Percentiles rank a stretch among this genome's conserved stretches.
Conservation (phyloP, 2,329 filamentous ascomycete species). For the Tolypocladium amazonense region DNA sequence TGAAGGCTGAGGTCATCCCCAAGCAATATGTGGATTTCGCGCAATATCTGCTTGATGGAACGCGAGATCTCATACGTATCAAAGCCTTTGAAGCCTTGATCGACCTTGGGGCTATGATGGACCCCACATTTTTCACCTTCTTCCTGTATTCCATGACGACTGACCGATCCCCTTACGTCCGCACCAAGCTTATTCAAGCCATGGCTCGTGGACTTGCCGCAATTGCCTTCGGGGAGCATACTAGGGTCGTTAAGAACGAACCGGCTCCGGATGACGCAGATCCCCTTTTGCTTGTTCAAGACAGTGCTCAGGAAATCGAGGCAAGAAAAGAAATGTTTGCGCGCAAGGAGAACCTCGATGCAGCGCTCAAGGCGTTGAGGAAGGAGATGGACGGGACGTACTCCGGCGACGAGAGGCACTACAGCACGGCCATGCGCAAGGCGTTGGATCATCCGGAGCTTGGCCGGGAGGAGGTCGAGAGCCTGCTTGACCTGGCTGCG, state of each 20-base stretch:
- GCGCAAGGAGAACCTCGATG: constrained; percentile 51
- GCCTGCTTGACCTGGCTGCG: constrained; percentile 30
- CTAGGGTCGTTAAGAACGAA: constrained; percentile 31
- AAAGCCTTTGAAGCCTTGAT: constrained; percentile 55
- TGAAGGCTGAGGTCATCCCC: constrained; percentile 53
- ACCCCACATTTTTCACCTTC: constrained; percentile 43
- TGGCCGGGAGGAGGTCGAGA: constrained; percentile 30
- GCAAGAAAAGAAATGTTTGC: constrained; percentile 53
- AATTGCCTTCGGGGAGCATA: constrained; percentile 52
- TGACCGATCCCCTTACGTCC: constrained; percentile 53
- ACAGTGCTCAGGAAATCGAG: constrained; percentile 38
- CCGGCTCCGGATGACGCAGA: constrained; percentile 24
- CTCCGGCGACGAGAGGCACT: constrained; percentile 23
- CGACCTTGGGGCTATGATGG: constrained; percentile 50
- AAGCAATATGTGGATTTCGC: constrained; percentile 44
- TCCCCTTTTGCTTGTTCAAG: constrained; percentile 29
- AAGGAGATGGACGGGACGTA: constrained; percentile 34
- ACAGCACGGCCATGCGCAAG: constrained; percentile 31
- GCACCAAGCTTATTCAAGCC: constrained; percentile 47
- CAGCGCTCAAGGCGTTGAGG: constrained; percentile 35
- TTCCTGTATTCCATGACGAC: constrained; percentile 49
- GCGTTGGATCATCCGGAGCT: constrained; percentile 28
- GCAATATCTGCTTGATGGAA: constrained; percentile 55
- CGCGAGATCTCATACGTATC: constrained; percentile 50
- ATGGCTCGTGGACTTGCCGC: constrained; percentile 50